A percentile compares a stretch with the other conserved stretches of the same genome.
phyloP scores from a whole-genome alignment of 192 early-diverging fungal species.

The Coemansia sp. region DNA sequence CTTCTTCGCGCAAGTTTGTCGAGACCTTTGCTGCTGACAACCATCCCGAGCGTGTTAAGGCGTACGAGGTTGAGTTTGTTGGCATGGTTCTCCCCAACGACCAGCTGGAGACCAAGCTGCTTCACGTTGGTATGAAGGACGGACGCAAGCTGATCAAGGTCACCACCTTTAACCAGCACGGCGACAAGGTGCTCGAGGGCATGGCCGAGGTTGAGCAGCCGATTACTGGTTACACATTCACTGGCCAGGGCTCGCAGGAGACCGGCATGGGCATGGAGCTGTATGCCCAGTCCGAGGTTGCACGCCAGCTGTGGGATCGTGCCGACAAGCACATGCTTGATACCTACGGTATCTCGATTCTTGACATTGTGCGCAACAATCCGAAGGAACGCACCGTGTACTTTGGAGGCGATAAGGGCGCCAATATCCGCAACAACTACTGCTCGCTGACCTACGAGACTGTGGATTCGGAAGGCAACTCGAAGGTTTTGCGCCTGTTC shows the following conservation, averaged over 20 bases:
- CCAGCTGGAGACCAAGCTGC: constrained; percentile 85
- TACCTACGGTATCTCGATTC: constrained; percentile 66
- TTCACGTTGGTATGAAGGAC: constrained; percentile 94
- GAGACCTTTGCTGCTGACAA: constrained; percentile 95
- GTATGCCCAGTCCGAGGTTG: constrained; percentile 77
- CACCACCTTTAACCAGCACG: constrained; percentile 84
- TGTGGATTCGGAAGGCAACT: constrained; percentile 69
- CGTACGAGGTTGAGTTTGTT: constrained; percentile 84
- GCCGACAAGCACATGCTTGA: constrained; percentile 84
- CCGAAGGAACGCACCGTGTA: constrained; percentile 58
- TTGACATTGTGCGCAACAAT: constrained; percentile 57
- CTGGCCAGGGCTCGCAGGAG: constrained; percentile 96
- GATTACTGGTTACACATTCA: constrained; percentile 89
- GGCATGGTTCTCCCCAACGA: constrained; percentile 94
- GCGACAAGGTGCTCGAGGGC: constrained; percentile 75
- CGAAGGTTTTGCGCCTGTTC: constrained; percentile 84
- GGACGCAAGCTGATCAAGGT: constrained; percentile 94
- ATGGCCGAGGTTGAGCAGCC: constrained; percentile 94
- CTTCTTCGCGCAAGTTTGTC: constrained; percentile 92
- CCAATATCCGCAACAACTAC: constrained; percentile 58
- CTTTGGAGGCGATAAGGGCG: constrained; percentile 54
- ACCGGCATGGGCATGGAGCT: constrained; percentile 96
- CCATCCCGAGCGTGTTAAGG: constrained; percentile 82
- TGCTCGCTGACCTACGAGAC: constrained; percentile 91
- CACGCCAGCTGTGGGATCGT: constrained; percentile 88